Base-by-base conservation (phyloP, 495 filamentous ascomycete species). In the Aspergillus kassunensis region DNA sequence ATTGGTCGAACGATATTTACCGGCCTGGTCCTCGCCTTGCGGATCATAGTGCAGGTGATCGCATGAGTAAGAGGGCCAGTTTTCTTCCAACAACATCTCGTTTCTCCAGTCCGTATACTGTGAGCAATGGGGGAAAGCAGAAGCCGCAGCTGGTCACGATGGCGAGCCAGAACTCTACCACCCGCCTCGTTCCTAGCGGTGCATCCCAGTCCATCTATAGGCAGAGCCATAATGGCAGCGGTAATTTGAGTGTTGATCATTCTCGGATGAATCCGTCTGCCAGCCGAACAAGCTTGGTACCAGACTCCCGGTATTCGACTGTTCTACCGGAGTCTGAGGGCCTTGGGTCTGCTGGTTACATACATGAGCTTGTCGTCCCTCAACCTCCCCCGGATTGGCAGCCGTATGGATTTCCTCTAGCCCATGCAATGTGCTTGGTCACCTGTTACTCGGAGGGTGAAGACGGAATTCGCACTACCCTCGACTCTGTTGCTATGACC, bases 1-100 rank as follows among this genome's bases (percentile, higher is more conserved):
- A 97, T 56, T 99, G 95, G 95, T 86, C 84, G 11, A 91, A 99
- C 53, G 95, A 99, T 58, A 97, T 97, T 60, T 97, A 97, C 61
- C 85, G 90, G 23, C 86, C 91, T 10, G 89, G 89, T 2, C 88
- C 89, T 50, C 85, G 89, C 41, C 72, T 96, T 54, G 73, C 79
- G 1, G 91, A 96, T 53, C 70, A 82, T 44, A 76, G 75, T 5
- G 76, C 63, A 77, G 12, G 23, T 21, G 89, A 93, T 55, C 78
- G 87, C 30, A 69, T 71, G 35, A 89, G 79, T 76, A 97, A 96
- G 71, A 85, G 93, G 51, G 80, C 80, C 49, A 96, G 89, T 66
- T 76, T 71, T 90, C 71, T 75, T 86, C 56, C 95, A 79, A 54
- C 92, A 0, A 97, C 91, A 0, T 96, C 91, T 33, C 82, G 95